Percentiles rank a stretch among this genome's conserved stretches.
Evolutionary conservation across 2,329 filamentous ascomycete genomes (phyloP).

Genomic region (Pseudogymnoascus sp.): DNA sequence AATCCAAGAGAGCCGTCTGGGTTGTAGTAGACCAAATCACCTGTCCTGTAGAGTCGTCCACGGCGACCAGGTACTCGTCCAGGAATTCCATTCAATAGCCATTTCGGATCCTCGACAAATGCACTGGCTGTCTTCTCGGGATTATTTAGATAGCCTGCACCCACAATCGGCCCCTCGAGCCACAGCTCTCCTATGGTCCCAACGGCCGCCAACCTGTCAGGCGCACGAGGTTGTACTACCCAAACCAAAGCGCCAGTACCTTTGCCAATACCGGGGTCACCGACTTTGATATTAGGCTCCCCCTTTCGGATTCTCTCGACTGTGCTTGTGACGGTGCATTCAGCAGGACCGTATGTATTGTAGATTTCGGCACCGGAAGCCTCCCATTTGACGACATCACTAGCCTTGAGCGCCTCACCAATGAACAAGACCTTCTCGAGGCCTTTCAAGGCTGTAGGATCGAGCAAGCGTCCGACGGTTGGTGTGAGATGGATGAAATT

Average conservation of each 20-base stretch:
- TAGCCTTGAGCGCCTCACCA: constrained; percentile 33
- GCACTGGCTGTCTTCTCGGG: constrained; percentile 45
- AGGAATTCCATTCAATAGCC: background rate
- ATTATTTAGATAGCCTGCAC: constrained; percentile 50
- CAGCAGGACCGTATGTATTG: constrained; percentile 69
- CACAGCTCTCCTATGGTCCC: background rate
- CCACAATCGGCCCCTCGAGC: constrained; percentile 44
- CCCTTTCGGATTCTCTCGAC: background rate
- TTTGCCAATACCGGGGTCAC: no score
- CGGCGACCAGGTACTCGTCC: no score
- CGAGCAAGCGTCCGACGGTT: constrained; percentile 43
- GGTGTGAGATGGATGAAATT: constrained; percentile 38
- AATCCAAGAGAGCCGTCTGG: constrained; percentile 43
- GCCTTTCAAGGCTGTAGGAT: constrained; percentile 65
- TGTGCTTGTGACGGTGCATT: constrained; percentile 57
- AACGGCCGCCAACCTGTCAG: background rate
- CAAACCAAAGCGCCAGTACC: constrained; percentile 20
- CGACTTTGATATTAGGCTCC: no score
- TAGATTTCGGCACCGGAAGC: constrained; percentile 26
- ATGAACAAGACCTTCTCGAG: constrained; percentile 50
- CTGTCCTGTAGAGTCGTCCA: constrained; percentile 47
- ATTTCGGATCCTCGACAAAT: constrained; percentile 37
- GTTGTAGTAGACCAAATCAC: constrained; percentile 49
- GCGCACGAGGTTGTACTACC: constrained; percentile 24
- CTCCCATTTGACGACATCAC: constrained; percentile 35